Evolutionary conservation across 73 alveolate species (phyloP).

Genomic region (Paramecium sonneborni): DNA sequence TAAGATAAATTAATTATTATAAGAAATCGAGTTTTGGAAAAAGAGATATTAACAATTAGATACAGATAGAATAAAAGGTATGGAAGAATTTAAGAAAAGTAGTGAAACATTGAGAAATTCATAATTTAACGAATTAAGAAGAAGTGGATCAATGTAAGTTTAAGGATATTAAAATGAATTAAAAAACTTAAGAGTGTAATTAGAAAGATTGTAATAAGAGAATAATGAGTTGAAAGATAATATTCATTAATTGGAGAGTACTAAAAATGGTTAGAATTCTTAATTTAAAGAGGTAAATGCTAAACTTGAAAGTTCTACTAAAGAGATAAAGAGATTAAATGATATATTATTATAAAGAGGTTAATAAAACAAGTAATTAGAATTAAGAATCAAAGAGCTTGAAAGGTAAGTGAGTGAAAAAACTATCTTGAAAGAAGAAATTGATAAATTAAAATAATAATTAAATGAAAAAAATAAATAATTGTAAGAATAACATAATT

Average conservation of each 20-base stretch:
- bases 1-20: neutral
- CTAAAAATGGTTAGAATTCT: neutral
- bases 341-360: neutral
- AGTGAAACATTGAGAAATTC: conserved; percentile 44
- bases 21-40: conserved; percentile 42
- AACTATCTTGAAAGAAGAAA: neutral
- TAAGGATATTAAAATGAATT: neutral
- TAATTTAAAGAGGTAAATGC: neutral
- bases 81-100: conserved; percentile 35
- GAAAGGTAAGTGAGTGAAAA: neutral
- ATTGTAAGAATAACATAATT: neutral
- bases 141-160: conserved; percentile 39
- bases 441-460: neutral
- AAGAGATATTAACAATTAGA: conserved; percentile 38
- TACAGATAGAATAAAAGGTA: conserved; percentile 3
- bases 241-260: neutral
- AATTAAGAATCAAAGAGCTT: neutral
- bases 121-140: conserved; percentile 32
- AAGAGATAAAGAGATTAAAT: neutral
- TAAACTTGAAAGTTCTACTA: neutral
- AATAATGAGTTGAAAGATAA: conserved; percentile 10
- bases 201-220: conserved; percentile 19
- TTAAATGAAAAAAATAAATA: conserved; percentile 10
- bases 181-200: conserved; percentile 22
- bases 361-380: neutral